Evolutionary conservation across 768 basidiomycete species (phyloP).

Genomic region (Tylopilus intermedius): DNA sequence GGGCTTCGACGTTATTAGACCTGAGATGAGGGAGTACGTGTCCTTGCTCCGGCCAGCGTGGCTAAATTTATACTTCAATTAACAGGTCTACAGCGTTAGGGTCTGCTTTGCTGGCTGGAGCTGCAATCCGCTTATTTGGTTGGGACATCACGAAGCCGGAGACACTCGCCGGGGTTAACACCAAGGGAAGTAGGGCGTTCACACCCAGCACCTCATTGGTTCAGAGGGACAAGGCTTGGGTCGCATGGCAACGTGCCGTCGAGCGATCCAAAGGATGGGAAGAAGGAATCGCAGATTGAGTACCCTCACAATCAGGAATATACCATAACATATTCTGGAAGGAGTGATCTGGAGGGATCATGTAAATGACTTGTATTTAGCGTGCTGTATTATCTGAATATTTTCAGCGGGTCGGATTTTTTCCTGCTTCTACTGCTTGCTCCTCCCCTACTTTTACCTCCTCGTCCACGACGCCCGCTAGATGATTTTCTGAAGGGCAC

Average conservation of each 20-base stretch:
- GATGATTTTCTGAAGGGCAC: constrained; percentile 68
- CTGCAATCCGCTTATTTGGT: constrained; percentile 81
- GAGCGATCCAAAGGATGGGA: constrained; percentile 83
- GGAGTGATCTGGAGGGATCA: neutral
- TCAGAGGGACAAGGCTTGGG: constrained; percentile 62
- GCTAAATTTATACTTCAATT: neutral
- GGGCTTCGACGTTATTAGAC: constrained; percentile 86
- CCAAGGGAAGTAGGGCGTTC: constrained; percentile 72
- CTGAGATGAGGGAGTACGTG: constrained; percentile 93
- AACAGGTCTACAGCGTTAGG: constrained; percentile 91
- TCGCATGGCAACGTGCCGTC: constrained; percentile 85
- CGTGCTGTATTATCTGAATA: constrained; percentile 43
- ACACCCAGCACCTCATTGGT: constrained; percentile 47
- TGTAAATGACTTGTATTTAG: neutral
- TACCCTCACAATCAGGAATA: neutral
- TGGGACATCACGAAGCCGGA: constrained; percentile 87
- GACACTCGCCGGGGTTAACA: constrained; percentile 83
- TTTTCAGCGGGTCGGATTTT: constrained; percentile 79
- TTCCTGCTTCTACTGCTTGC: constrained; percentile 44
- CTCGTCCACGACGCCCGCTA: constrained; percentile 46
- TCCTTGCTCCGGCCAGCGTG: neutral
- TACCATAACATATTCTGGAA: neutral
- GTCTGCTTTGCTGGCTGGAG: constrained; percentile 88
- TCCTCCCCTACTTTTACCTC: constrained; percentile 41
- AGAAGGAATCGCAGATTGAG: constrained; percentile 47